A percentile compares a stretch with the other conserved stretches of the same genome.
Conservation (phyloP, 2,329 filamentous ascomycete species). For the Pseudogymnoascus sp. region DNA sequence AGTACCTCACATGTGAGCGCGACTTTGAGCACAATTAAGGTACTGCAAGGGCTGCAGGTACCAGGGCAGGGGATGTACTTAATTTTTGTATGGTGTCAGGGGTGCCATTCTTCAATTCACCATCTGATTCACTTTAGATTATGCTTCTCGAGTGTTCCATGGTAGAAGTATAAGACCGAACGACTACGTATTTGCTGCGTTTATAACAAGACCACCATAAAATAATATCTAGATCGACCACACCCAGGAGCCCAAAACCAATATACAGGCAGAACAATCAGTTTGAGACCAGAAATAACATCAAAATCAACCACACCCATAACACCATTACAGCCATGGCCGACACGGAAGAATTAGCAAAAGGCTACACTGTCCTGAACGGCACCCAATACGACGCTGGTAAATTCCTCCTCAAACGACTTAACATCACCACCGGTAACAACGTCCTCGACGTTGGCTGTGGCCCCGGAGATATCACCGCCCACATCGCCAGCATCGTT, state of each 20-base stretch:
- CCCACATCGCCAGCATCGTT: conserved; percentile 20
- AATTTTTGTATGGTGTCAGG: background rate
- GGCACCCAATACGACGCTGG: conserved; percentile 22
- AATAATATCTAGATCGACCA: background rate
- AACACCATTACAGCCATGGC: background rate
- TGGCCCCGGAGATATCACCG: conserved; percentile 27
- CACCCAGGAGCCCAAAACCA: background rate
- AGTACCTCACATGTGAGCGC: background rate
- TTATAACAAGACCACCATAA: background rate
- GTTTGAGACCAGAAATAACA: background rate
- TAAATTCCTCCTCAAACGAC: conserved; percentile 21
- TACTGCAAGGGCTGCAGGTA: background rate
- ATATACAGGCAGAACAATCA: no score
- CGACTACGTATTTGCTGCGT: background rate
- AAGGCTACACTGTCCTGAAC: conserved; percentile 22
- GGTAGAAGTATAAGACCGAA: background rate
- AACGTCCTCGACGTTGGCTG: conserved; percentile 29
- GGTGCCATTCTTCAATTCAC: background rate
- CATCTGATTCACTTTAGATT: background rate
- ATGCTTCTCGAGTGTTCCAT: background rate
- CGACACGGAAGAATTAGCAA: conserved; percentile 24
- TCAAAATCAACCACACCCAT: background rate
- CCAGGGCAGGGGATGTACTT: background rate
- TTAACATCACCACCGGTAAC: conserved; percentile 18
- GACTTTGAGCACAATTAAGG: conserved; percentile 9